phyloP scores from a whole-genome alignment of 2,329 filamentous ascomycete genomes.

The Arthrinium phaeospermum region DNA sequence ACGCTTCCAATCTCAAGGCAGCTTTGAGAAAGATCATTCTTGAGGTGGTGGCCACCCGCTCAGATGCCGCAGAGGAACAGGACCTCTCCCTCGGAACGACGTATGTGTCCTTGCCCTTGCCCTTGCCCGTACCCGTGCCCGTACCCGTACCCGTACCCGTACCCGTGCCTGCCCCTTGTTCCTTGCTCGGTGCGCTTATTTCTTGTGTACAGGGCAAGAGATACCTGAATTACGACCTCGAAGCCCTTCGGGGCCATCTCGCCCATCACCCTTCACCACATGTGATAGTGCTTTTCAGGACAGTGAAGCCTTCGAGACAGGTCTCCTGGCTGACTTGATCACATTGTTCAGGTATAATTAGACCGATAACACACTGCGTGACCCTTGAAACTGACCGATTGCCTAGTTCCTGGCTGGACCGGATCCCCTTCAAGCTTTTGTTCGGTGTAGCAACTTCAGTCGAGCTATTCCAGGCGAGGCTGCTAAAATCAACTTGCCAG shows the following conservation, averaged over 20 bases:
- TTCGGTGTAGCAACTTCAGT: slow-evolving; percentile 84
- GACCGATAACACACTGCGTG: not conserved
- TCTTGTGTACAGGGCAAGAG: slow-evolving; percentile 58
- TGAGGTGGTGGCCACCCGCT: slow-evolving; percentile 58
- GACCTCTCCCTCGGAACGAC: slow-evolving; percentile 51
- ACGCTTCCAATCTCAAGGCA: slow-evolving; percentile 76
- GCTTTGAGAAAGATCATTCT: slow-evolving; percentile 75
- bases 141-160: too few relatives aligned
- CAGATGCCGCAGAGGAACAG: slow-evolving; percentile 60
- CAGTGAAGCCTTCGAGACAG: slow-evolving; percentile 79
- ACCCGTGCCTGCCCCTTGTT: not conserved
- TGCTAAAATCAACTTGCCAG: slow-evolving; percentile 72
- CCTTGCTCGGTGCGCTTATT: not conserved
- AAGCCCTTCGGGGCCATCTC: slow-evolving; percentile 68
- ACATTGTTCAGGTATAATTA: slow-evolving; percentile 64
- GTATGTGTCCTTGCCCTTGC: slow-evolving; percentile 45
- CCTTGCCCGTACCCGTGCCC: too few relatives aligned
- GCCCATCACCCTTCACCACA: slow-evolving; percentile 58
- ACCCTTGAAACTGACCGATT: not conserved
- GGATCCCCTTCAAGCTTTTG: slow-evolving; percentile 77
- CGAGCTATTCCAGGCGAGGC: slow-evolving; percentile 76
- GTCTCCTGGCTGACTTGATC: slow-evolving; percentile 74
- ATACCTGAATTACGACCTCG: slow-evolving; percentile 79
- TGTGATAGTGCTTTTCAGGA: slow-evolving; percentile 80
- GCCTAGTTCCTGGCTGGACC: slow-evolving; percentile 68